Evolutionary conservation across 805 yeast species (phyloP), one percentile per base, ranked within the genome.

Genomic region (Suhomyces tanzawaensis): DNA sequence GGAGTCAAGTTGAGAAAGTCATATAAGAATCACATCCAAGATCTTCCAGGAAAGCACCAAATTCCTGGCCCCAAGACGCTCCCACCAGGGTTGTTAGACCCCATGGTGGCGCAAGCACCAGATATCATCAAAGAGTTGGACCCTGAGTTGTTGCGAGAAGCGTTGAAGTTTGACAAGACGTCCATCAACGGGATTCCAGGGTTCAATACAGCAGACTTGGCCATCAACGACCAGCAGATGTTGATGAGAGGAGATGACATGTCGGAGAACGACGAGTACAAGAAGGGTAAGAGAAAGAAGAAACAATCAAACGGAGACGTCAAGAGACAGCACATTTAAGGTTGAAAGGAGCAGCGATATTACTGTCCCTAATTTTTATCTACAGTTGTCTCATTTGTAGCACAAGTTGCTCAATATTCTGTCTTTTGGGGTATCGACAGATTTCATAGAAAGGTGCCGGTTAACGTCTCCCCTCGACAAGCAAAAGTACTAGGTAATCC

Each of bases 1-100:
- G 96, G 96, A 38, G 89, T 89, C 26, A 93, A 93, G 63, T 74
- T 93, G 39, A 75, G 99, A 51, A 93, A 93, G 62, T 88, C 97
- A 0, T 93, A 93, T 64, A 93, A 93, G 60, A 89, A 90, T 47
- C 98, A 91, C 57, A 84, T 93, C 11, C 71, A 76, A 26, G 97
- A 90, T 49, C 66, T 93, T 19, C 85, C 96, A 0, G 97, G 90
- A 2, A 82, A 81, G 53, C 86, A 81, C 48, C 70, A 69, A 25
- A 79, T 84, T 28, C 85, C 86, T n/a, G 71, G 58, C 0, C 51
- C 48, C 15, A 64, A 60, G 36, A 67, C 68, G 3, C 42, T 69
- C 15, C 65, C 66, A 6, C 58, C 55, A 14, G 62, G 58, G 17
- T 43, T 69, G 19, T 45, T 69, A 29, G 72, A 69, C 41, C 74